phyloP scores from a whole-genome alignment of 495 filamentous ascomycete species.

The Margaritispora aquatica region DNA sequence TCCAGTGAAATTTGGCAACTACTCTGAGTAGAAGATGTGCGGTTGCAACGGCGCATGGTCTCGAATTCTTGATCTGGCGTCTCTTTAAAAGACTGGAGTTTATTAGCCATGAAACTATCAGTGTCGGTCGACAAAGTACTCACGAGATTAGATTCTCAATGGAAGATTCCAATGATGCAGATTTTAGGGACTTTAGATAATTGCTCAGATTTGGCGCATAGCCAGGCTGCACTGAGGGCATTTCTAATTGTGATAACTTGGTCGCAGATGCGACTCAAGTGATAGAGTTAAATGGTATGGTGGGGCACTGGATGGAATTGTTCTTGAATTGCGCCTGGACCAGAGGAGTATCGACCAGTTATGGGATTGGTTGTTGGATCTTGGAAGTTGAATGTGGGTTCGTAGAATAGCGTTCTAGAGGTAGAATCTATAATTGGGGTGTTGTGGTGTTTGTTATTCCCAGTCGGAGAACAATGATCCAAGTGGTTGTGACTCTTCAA shows the following conservation, averaged over 20 bases:
- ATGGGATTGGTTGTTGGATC: neutral
- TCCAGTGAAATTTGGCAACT: constrained; percentile 64
- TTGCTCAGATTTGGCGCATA: constrained; percentile 64
- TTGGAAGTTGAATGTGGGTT: neutral
- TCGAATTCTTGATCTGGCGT: constrained; percentile 78
- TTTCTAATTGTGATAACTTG: constrained; percentile 1
- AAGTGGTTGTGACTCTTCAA: neutral
- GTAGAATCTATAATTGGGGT: too few relatives aligned
- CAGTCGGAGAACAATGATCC: too few relatives aligned
- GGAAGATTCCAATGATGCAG: constrained; percentile 65
- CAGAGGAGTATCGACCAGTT: too few relatives aligned
- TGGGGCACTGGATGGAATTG: neutral
- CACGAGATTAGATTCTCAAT: constrained; percentile 79
- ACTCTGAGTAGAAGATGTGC: constrained; percentile 79
- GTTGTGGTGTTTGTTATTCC: too few relatives aligned
- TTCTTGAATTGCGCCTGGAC: too few relatives aligned
- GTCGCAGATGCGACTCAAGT: neutral
- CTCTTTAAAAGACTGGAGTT: constrained; percentile 71
- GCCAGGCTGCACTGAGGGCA: constrained; percentile 31
- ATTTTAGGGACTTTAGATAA: constrained; percentile 71
- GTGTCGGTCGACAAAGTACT: constrained; percentile 25
- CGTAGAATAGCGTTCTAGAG: too few relatives aligned
- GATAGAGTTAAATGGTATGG: neutral
- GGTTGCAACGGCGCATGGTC: constrained; percentile 85
- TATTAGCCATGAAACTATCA: constrained; percentile 12